Conservation (phyloP, 2,329 filamentous ascomycete genomes). For the Catunica adiposa region DNA sequence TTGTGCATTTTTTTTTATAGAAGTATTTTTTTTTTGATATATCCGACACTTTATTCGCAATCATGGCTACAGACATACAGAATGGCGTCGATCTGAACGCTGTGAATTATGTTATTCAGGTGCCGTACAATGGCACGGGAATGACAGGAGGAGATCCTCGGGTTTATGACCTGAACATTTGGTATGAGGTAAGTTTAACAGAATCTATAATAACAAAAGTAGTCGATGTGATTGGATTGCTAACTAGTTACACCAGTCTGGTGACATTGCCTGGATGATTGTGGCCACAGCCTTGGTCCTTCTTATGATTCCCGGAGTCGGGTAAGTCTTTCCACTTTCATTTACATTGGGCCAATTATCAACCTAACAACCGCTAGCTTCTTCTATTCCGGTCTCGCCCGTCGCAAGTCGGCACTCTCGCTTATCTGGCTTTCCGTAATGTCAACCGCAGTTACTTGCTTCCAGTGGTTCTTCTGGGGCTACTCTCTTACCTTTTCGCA, state of each 20-base stretch:
- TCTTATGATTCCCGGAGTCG: constrained; percentile 86
- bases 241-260: constrained; percentile 33
- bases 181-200: constrained; percentile 52
- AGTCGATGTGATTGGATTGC: too few species aligned
- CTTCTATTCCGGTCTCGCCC: constrained; percentile 83
- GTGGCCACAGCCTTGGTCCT: constrained; percentile 67
- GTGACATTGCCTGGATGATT: constrained; percentile 76
- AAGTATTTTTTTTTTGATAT: background rate
- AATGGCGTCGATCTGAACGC: constrained; percentile 25
- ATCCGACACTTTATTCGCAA: too few species aligned
- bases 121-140: constrained; percentile 48
- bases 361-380: constrained; percentile 31
- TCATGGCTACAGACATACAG: constrained; percentile 18
- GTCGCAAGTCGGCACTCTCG: constrained; percentile 75
- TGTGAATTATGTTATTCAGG: constrained; percentile 29
- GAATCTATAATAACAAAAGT: too few species aligned
- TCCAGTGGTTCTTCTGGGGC: constrained; percentile 94
- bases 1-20: too few species aligned
- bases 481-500: constrained; percentile 74
- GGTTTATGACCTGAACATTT: constrained; percentile 56
- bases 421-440: constrained; percentile 85
- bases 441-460: constrained; percentile 65
- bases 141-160: constrained; percentile 52
- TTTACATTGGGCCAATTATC: background rate
- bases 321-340: constrained; percentile 27